Conservation (phyloP, 2,329 filamentous ascomycete species). For the Pyrenochaeta sp. region DNA sequence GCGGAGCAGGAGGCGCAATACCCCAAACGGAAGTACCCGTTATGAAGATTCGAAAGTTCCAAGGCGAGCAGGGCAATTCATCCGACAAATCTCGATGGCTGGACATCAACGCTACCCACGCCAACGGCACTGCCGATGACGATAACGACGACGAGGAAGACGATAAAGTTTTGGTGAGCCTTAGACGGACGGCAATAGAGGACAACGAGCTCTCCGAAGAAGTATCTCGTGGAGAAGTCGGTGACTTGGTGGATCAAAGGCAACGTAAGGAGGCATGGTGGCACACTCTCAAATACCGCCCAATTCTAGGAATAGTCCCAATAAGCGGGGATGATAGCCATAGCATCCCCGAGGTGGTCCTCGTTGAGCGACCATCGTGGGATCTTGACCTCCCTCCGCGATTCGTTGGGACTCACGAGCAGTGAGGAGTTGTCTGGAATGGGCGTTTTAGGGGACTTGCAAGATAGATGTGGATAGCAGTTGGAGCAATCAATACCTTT, state of each 20-base stretch:
- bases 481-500: no score
- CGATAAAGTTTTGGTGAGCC: constrained; percentile 28
- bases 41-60: constrained; percentile 58
- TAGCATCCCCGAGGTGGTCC: constrained; percentile 74
- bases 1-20: constrained; percentile 64
- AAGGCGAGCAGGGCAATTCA: constrained; percentile 47
- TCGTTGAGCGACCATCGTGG: constrained; percentile 87
- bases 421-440: constrained; percentile 9
- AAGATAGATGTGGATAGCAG: no score
- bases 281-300: constrained; percentile 91
- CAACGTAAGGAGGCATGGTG: constrained; percentile 61
- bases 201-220: constrained; percentile 30
- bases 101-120: constrained; percentile 30
- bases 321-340: constrained; percentile 54
- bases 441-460: not conserved
- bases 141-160: constrained; percentile 40
- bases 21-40: constrained; percentile 55
- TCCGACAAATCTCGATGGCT: constrained; percentile 34
- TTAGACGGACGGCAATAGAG: constrained; percentile 34
- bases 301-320: constrained; percentile 80
- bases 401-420: constrained; percentile 55
- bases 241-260: constrained; percentile 27
- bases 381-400: constrained; percentile 79
- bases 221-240: constrained; percentile 20
- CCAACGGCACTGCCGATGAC: constrained; percentile 30